Evolutionary conservation across 306 rosid species (phyloP).

Genomic region (Ammopiptanthus mongolicus): DNA sequence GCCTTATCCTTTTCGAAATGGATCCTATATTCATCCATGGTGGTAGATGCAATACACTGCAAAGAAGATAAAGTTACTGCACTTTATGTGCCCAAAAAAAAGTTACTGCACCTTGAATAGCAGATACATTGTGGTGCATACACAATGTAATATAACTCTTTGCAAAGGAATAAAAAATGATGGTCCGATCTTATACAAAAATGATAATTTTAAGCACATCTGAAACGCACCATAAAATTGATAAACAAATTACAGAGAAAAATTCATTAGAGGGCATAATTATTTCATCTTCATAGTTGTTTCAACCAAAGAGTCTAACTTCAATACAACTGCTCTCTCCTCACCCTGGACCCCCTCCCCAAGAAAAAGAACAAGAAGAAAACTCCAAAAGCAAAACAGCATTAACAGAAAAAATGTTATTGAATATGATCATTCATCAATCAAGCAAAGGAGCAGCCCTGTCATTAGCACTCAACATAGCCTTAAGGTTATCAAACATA

Average conservation of each 20-base stretch:
- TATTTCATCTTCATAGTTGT: conserved; percentile 1
- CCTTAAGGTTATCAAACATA: background rate
- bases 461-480: background rate
- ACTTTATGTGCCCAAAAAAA: background rate
- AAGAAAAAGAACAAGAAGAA: background rate
- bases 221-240: conserved; percentile 1
- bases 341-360: background rate
- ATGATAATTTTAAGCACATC: background rate
- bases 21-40: conserved; percentile 72
- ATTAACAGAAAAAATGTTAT: background rate
- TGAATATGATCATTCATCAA: background rate
- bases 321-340: background rate
- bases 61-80: conserved; percentile 19
- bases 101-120: conserved; percentile 1
- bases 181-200: background rate
- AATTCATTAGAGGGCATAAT: background rate
- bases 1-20: conserved; percentile 90
- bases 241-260: background rate
- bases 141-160: background rate
- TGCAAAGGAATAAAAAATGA: background rate
- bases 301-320: background rate
- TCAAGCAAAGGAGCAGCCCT: background rate
- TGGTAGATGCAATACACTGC: conserved; percentile 93
- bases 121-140: background rate
- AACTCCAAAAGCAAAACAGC: background rate